Evolutionary conservation across 306 rosid species (phyloP).

Genomic region (Vachellia pachyceras): DNA sequence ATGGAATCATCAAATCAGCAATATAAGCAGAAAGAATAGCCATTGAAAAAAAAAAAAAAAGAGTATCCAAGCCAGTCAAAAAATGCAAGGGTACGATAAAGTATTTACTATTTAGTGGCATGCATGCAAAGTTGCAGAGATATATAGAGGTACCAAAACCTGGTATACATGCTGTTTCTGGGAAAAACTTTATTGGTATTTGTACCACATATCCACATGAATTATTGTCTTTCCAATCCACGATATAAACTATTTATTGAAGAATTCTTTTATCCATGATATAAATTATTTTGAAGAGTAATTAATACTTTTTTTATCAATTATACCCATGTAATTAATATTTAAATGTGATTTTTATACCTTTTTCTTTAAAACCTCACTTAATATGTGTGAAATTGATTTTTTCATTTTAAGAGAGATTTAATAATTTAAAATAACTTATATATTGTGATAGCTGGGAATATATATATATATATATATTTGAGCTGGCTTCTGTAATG

Average conservation of each 20-base stretch:
- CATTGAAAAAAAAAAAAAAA: neutral
- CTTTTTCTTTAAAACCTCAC: too few relatives aligned
- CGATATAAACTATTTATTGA: too few relatives aligned
- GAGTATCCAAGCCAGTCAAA: slow-evolving; percentile 4
- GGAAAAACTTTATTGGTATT: neutral
- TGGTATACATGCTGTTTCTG: slow-evolving; percentile 31
- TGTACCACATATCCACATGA: neutral
- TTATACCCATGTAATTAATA: too few relatives aligned
- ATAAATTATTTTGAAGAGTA: too few relatives aligned
- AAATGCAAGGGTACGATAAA: slow-evolving; percentile 12
- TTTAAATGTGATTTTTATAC: too few relatives aligned
- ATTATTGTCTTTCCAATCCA: too few relatives aligned
- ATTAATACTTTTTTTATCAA: too few relatives aligned
- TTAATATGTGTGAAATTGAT: too few relatives aligned
- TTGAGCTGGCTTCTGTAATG: neutral
- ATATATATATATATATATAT: neutral
- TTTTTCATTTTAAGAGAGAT: too few relatives aligned
- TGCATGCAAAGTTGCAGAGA: slow-evolving; percentile 25
- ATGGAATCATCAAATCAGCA: neutral
- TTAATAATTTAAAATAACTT: too few relatives aligned
- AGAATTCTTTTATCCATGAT: too few relatives aligned
- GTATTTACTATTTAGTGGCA: slow-evolving; percentile 26
- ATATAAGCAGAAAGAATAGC: neutral
- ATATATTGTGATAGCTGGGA: too few relatives aligned
- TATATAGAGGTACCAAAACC: slow-evolving; percentile 12